Evolutionary conservation across 495 filamentous ascomycete species (phyloP), one percentile per base, ranked within the genome.

Genomic region (Neurospora discreta): DNA sequence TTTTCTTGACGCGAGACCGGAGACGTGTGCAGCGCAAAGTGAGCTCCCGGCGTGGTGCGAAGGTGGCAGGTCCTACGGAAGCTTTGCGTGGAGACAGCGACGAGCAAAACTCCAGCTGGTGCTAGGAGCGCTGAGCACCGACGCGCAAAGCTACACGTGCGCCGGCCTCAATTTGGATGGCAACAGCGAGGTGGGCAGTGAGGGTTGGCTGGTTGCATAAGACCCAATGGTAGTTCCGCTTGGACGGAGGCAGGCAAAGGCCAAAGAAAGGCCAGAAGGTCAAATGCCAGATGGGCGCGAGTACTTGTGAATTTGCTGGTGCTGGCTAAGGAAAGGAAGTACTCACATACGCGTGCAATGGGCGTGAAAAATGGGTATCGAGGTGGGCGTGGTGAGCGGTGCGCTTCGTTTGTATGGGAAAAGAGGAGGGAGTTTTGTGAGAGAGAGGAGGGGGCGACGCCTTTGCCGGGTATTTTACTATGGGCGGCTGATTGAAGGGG

Each of bases 381-480:
- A 46, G 77, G 68, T 71, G 73, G 43, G 78, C 75, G 80, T 70
- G 70, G 73, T 73, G 76, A 71, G 69, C 70, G 73, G 77, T 74
- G 71, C 72, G 75, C 15, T 65, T 65, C 52, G 78, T 84, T 85
- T 85, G 84, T 85, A 84, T 82, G 83, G 80, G 82, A 85, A 83
- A 79, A 80, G 77, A 77, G 74, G 75, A 77, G 85, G 81, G 81
- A 83, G 81, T 82, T 83, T 88, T 88, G 86, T 89, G 79, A 73
- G 81, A 78, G 75, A 76, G 79, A 74, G 76, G 74, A 87, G 87
- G 87, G 84, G 87, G 83, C 81, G 81, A 79, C 75, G 73, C 79
- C 78, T 81, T 77, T 78, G 74, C 78, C 80, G 79, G 82, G 82
- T 83, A 86, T 87, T 89, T 89, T 88, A 89, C 85, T 88, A 86